phyloP scores from a whole-genome alignment of 2,329 filamentous ascomycete genomes.

The Pseudogymnoascus sp. region DNA sequence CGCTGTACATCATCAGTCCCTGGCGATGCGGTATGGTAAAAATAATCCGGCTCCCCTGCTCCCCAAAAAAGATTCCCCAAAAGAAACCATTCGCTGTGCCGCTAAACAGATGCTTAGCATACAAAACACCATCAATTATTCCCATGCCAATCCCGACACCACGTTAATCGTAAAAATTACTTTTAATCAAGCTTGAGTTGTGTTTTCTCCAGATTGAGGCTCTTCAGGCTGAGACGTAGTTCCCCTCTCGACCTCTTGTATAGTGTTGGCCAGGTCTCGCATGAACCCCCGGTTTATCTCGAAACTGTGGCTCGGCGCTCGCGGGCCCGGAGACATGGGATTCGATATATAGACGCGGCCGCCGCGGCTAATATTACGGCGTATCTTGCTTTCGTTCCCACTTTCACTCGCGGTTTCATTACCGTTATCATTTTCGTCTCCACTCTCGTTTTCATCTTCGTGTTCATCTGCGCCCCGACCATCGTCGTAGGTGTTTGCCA shows the following conservation, averaged over 20 bases:
- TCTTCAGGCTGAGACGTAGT: neutral
- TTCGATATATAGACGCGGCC: conserved; percentile 28
- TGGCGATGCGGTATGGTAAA: neutral
- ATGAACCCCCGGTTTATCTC: conserved; percentile 29
- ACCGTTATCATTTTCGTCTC: conserved; percentile 24
- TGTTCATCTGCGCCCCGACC: conserved; percentile 9
- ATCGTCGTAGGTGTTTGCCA: conserved; percentile 37
- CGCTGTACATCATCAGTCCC: neutral
- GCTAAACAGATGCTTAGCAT: neutral
- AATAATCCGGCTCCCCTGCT: neutral
- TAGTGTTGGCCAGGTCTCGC: conserved; percentile 9
- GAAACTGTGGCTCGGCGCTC: conserved; percentile 26
- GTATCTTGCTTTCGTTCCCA: conserved; percentile 13
- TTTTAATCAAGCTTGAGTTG: neutral
- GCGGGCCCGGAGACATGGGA: conserved; percentile 27
- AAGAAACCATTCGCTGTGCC: neutral
- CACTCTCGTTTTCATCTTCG: conserved; percentile 15
- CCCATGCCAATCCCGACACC: neutral
- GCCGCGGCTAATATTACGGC: neutral
- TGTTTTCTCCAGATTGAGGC: neutral
- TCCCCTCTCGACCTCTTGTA: neutral
- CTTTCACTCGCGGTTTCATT: conserved; percentile 15
- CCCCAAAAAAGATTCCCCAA: neutral
- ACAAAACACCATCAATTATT: neutral
- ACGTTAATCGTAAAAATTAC: neutral